These are phyloP conservation scores for Neurospora tetrasperma DNA, from an alignment of 495 filamentous ascomycete species.

Conservation along the genomic window DNA sequence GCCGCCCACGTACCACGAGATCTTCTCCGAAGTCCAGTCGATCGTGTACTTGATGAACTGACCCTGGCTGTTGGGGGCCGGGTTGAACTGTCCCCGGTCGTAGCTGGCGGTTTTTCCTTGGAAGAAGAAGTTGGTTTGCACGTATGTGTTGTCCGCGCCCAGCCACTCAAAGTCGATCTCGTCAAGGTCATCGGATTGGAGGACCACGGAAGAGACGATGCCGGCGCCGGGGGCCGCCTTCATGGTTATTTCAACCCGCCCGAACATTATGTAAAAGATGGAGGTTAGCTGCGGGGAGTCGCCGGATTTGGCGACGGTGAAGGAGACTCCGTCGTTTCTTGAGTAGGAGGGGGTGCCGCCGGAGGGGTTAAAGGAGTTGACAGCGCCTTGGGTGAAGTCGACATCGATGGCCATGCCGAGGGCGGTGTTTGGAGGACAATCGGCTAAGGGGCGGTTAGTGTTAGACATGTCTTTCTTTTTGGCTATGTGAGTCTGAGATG, in stretches of 20 bases:
- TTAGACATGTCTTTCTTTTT: neutral
- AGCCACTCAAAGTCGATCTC: slow-evolving; percentile 92
- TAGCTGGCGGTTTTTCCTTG: slow-evolving; percentile 70
- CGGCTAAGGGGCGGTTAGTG: slow-evolving; percentile 9
- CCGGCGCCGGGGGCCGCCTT: slow-evolving; percentile 61
- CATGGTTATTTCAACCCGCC: slow-evolving; percentile 60
- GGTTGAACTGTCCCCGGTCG: slow-evolving; percentile 64
- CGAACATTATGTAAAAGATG: slow-evolving; percentile 79
- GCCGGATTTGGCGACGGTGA: slow-evolving; percentile 73
- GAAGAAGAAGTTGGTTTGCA: slow-evolving; percentile 90
- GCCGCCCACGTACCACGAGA: slow-evolving; percentile 77
- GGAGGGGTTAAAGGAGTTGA: slow-evolving; percentile 56
- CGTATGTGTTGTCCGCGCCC: slow-evolving; percentile 49
- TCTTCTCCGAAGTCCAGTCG: slow-evolving; percentile 67
- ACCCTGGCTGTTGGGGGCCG: slow-evolving; percentile 49
- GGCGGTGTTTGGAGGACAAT: slow-evolving; percentile 70
- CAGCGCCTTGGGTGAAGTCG: slow-evolving; percentile 68
- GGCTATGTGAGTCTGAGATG: neutral
- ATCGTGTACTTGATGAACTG: slow-evolving; percentile 83
- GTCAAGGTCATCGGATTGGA: slow-evolving; percentile 85
- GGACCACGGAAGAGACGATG: slow-evolving; percentile 73
- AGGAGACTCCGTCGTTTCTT: slow-evolving; percentile 58
- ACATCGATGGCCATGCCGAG: slow-evolving; percentile 67
- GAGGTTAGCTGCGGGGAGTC: slow-evolving; percentile 73
- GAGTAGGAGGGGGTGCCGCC: slow-evolving; percentile 59